These are phyloP conservation scores for Lecanosticta acicola DNA, from an alignment of 2,329 filamentous ascomycete genomes.

Conservation along the genomic window DNA sequence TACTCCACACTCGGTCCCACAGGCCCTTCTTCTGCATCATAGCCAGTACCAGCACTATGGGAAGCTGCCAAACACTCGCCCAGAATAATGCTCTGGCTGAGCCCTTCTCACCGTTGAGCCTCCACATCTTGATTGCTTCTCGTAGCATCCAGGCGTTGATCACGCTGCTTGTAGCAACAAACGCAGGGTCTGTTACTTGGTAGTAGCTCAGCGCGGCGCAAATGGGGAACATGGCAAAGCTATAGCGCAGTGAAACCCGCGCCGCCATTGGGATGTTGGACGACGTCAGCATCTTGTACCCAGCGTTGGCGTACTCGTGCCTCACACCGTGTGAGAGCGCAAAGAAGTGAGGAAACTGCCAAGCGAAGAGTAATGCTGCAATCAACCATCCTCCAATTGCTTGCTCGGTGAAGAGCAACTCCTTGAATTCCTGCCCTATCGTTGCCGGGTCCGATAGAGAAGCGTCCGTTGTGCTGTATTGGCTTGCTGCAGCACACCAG, in stretches of 20 bases:
- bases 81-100: constrained; percentile 84
- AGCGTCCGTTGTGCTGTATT: constrained; percentile 55
- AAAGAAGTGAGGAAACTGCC: constrained; percentile 99
- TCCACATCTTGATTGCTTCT: constrained; percentile 78
- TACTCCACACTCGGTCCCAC: constrained; percentile 75
- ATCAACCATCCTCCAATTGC: constrained; percentile 76
- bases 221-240: constrained; percentile 76
- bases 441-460: constrained; percentile 13
- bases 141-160: constrained; percentile 81
- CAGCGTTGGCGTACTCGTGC: constrained; percentile 73
- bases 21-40: constrained; percentile 91
- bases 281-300: constrained; percentile 72
- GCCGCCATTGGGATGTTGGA: constrained; percentile 79
- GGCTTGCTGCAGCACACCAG: constrained; percentile 90
- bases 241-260: constrained; percentile 83
- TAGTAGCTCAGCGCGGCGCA: constrained; percentile 73
- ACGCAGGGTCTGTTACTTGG: constrained; percentile 79
- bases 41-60: constrained; percentile 80
- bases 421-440: constrained; percentile 28
- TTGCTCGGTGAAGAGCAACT: constrained; percentile 33
- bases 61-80: constrained; percentile 96
- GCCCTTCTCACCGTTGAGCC: constrained; percentile 68
- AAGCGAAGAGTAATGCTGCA: constrained; percentile 77
- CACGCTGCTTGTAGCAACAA: constrained; percentile 71
- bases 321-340: constrained; percentile 82